Conservation (phyloP, 805 yeast species). For the Myxozyma kluyveri region DNA sequence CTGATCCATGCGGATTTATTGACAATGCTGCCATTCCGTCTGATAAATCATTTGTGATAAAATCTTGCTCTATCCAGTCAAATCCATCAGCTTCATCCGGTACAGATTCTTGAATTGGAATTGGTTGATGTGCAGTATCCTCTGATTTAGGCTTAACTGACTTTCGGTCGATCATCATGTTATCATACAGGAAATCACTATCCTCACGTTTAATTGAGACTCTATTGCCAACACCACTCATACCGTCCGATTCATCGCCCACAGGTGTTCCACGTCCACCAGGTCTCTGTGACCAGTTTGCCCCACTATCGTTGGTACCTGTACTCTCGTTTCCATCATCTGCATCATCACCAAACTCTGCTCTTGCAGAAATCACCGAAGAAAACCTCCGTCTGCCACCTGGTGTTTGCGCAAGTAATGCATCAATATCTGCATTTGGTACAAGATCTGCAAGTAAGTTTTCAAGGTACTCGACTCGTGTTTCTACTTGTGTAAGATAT, state of each 20-base stretch:
- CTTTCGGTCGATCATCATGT: no score
- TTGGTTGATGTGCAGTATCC: slow-evolving; percentile 14
- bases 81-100: slow-evolving; percentile 53
- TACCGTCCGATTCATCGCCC: background rate
- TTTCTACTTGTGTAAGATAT: slow-evolving; percentile 67
- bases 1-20: slow-evolving; percentile 51
- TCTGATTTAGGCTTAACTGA: background rate
- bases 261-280: background rate
- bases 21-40: slow-evolving; percentile 70
- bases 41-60: slow-evolving; percentile 32
- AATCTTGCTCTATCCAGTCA: slow-evolving; percentile 59
- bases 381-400: background rate
- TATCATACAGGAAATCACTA: no score
- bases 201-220: background rate
- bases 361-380: background rate
- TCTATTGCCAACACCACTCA: background rate
- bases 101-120: slow-evolving; percentile 35
- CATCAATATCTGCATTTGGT: slow-evolving; percentile 50
- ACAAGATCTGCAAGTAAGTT: slow-evolving; percentile 43
- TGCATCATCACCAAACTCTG: background rate
- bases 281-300: no score
- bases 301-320: background rate
- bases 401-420: slow-evolving; percentile 31
- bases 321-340: background rate
- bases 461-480: slow-evolving; percentile 50